A percentile compares a stretch with the other conserved stretches of the same genome.
Evolutionary conservation across 768 basidiomycete genomes (phyloP).

Genomic region (Boletus sensibilis): DNA sequence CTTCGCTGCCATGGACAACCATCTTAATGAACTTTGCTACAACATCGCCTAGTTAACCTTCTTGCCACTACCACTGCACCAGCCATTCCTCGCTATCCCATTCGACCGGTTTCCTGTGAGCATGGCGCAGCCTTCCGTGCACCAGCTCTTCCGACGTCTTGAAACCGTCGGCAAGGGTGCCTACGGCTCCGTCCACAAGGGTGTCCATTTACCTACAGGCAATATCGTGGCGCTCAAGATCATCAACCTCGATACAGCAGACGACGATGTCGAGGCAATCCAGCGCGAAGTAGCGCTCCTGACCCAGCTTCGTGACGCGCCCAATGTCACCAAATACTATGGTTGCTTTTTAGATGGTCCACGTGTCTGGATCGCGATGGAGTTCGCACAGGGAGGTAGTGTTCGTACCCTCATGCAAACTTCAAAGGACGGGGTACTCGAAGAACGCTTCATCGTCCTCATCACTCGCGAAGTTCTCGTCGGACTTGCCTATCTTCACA

Average conservation of each 20-base stretch:
- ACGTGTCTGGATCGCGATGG: conserved; percentile 99
- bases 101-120: neutral
- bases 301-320: conserved; percentile 83
- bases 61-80: neutral
- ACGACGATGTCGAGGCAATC: conserved; percentile 95
- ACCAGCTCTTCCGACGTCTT: conserved; percentile 79
- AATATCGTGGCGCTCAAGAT: conserved; percentile 96
- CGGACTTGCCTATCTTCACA: conserved; percentile 88
- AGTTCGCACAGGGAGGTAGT: conserved; percentile 93
- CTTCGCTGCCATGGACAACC: neutral
- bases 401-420: conserved; percentile 93
- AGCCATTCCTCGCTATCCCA: neutral
- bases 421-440: conserved; percentile 66
- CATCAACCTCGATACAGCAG: conserved; percentile 95
- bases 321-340: conserved; percentile 92
- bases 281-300: conserved; percentile 94
- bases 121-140: conserved; percentile 60
- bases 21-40: neutral
- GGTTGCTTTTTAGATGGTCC: conserved; percentile 96
- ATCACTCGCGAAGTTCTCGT: conserved; percentile 88
- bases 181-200: conserved; percentile 94
- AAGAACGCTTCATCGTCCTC: conserved; percentile 86
- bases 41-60: neutral
- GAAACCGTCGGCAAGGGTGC: conserved; percentile 95
- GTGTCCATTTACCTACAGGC: conserved; percentile 77